Percentiles rank a stretch among this genome's conserved stretches.
phyloP scores from a whole-genome alignment of 139 green algal genomes.

The Coelastrella sp. region DNA sequence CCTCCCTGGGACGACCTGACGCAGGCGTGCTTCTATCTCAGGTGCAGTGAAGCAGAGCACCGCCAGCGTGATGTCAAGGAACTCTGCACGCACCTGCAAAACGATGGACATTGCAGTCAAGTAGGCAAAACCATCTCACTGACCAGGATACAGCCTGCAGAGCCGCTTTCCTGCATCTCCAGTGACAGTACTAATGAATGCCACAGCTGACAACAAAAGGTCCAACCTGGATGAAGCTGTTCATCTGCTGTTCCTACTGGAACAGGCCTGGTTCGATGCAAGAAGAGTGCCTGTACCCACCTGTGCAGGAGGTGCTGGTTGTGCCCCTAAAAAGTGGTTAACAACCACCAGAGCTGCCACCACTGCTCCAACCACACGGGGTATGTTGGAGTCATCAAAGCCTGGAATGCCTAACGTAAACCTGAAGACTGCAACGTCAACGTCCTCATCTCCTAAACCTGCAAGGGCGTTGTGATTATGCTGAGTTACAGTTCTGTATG shows the following conservation, averaged over 20 bases:
- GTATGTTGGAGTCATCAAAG: slow-evolving; percentile 87
- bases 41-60: slow-evolving; percentile 70
- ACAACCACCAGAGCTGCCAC: slow-evolving; percentile 69
- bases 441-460: slow-evolving; percentile 63
- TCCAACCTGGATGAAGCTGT: too few species aligned
- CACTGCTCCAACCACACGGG: slow-evolving; percentile 74
- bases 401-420: slow-evolving; percentile 93
- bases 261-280: neutral
- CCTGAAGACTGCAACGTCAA: slow-evolving; percentile 90
- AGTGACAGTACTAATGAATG: too few species aligned
- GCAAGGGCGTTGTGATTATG: neutral
- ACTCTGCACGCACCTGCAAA: slow-evolving; percentile 73
- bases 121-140: too few species aligned
- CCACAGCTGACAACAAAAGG: too few species aligned
- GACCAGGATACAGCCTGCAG: too few species aligned
- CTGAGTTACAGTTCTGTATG: too few species aligned
- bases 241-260: neutral
- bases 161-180: too few species aligned
- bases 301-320: slow-evolving; percentile 57
- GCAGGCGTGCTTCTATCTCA: slow-evolving; percentile 77
- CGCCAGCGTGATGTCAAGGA: slow-evolving; percentile 71
- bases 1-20: slow-evolving; percentile 69
- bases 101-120: neutral
- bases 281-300: slow-evolving; percentile 12
- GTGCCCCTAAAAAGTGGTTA: slow-evolving; percentile 75